Base-by-base conservation (phyloP, 176 grass and related monocot genomes). In the Aechmea fasciata region DNA sequence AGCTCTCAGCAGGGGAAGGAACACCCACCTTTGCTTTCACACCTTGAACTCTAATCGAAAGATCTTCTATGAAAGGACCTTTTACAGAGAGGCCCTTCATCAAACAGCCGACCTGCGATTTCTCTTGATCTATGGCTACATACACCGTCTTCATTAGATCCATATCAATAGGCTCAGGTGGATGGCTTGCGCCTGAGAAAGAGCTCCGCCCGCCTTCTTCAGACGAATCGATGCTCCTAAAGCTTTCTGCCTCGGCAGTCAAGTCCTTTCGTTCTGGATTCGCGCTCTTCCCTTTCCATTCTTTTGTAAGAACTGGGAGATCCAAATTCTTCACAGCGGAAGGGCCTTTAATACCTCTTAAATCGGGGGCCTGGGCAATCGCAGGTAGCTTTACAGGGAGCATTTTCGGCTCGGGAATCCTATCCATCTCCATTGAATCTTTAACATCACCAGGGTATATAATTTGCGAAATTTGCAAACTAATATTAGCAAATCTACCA, bases 131-230 rank as follows among this genome's bases (percentile, higher is more conserved):
- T 4, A 96, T 90, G 11, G 92, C 85, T 7, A 96, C 92, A 52
- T 91, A 96, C 10, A 92, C 92, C 5, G 89, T 89, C 76, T 89
- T 96, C 83, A 96, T 87, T 26, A 87, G 83, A 65, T 96, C 92
- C 83, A 91, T 89, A 70, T 96, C 92, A 63, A 90, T 74, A 6
- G 92, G 92, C 70, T 96, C 92, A 14, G 62, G 81, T 19, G 92
- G 92, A 54, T 96, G 92, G 65, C 82, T 96, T 41, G 83, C 88
- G 15, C 92, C 92, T 11, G 83, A 87, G 85, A 96, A 96, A 48
- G 92, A 87, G 66, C 79, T 86, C 11, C 81, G 72, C 26, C 59
- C 79, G 14, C 89, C 88, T 62, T 88, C 92, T 22, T 92, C 92
- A 1, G 70, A 89, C 23, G 88, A 96, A 59, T 86, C 86, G 26